Evolutionary conservation across 305 asterid species (phyloP).

Genomic region (Fraxinus velutina): DNA sequence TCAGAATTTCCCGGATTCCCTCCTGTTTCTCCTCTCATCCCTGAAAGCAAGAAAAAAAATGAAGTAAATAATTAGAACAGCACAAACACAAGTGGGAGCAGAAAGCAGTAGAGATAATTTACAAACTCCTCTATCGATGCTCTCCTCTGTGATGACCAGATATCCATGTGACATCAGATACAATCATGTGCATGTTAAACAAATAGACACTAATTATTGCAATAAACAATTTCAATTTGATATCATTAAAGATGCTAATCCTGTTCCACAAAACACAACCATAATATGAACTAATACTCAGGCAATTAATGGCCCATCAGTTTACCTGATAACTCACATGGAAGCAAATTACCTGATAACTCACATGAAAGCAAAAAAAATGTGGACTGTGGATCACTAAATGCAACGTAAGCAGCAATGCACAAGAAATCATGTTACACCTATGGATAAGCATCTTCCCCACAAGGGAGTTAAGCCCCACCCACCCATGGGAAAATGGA

Average conservation of each 20-base stretch:
- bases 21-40: conserved; percentile 33
- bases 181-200: neutral
- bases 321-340: neutral
- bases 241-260: neutral
- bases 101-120: neutral
- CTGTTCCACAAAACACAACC: neutral
- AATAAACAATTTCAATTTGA: neutral
- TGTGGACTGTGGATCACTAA: neutral
- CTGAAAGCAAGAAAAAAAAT: neutral
- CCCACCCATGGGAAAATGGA: neutral
- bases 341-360: neutral
- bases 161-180: neutral
- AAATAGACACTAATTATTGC: neutral
- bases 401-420: neutral
- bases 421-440: neutral
- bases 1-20: conserved; percentile 45
- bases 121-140: neutral
- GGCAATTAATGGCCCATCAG: neutral
- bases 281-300: neutral
- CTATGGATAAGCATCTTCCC: neutral
- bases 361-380: neutral
- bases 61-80: neutral
- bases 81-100: neutral
- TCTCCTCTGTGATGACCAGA: neutral
- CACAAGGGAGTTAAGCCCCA: neutral